Base-by-base conservation (phyloP, 2,329 filamentous ascomycete genomes). In the Neopestalotiopsis rosae region DNA sequence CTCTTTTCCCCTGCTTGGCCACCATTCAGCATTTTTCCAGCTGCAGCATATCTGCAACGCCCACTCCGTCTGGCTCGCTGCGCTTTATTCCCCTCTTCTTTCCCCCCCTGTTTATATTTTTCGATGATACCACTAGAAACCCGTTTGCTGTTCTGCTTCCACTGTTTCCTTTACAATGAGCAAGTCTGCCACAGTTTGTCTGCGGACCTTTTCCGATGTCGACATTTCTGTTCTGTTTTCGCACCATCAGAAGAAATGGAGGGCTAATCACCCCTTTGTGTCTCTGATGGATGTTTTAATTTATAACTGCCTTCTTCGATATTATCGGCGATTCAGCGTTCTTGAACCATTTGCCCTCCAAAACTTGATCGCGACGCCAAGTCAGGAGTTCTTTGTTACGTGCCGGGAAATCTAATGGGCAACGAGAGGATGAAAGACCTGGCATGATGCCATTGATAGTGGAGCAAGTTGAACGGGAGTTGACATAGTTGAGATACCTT, bases 41-140 rank as follows among this genome's bases (percentile, higher is more conserved):
- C 61, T 24, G 40, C 38, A 9, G 61, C 61, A 45, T 49, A 6
- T 20, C 61, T n/a, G 13, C 61, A 32, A 64, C 20, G n/a, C n/a
- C 40, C 74, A 70, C 71, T 75, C 72, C 72, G 69, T 72, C 68
- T 72, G 49, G 72, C 68, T 66, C 71, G 56, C 68, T 61, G 59
- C 62, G 42, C 58, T 68, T 63, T 62, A 20, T 62, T 62, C 14
- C 45, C 45, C n/a, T 9, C n/a, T 20, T 17, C n/a, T 24, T 52
- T 24, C 10, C 6, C 17, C 17, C 68, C 72, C 73, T 70, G 72
- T 67, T 73, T 69, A 69, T 62, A 69, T 67, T 71, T 28, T 72
- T 72, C 72, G 57, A 78, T 78, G 77, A 79, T 79, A 79, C 77
- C 77, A 79, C 69, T 77, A 77, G 76, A 79, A 74, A 72, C 71